Conservation (phyloP, 768 basidiomycete genomes). For the Trametopsis cervina region DNA sequence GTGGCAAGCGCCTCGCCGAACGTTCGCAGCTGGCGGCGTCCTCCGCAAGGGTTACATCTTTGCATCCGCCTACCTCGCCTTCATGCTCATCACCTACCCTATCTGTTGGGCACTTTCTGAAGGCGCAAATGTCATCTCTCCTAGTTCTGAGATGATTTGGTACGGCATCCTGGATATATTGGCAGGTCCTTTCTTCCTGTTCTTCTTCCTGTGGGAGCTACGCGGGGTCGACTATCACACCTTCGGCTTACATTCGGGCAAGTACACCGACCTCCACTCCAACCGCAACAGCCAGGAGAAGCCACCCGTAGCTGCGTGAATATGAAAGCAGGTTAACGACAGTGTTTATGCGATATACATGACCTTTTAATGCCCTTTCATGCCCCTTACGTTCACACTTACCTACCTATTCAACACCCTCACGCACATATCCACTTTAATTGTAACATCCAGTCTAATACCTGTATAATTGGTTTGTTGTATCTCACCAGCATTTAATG, state of each 20-base stretch:
- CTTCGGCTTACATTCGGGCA: slow-evolving; percentile 22
- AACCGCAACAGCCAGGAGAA: not conserved
- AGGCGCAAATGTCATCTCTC: slow-evolving; percentile 42
- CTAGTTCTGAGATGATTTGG: slow-evolving; percentile 46
- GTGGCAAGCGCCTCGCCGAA: slow-evolving; percentile 19
- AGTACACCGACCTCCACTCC: slow-evolving; percentile 18
- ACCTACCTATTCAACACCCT: too few relatives aligned
- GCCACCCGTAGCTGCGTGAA: not conserved
- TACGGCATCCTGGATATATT: slow-evolving; percentile 42
- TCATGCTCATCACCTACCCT: slow-evolving; percentile 53
- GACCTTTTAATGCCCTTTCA: too few relatives aligned
- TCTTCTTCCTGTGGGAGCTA: slow-evolving; percentile 24
- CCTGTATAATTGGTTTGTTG: too few relatives aligned
- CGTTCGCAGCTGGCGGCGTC: slow-evolving; percentile 19
- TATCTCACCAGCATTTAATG: too few relatives aligned
- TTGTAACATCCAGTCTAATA: too few relatives aligned
- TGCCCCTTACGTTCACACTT: too few relatives aligned
- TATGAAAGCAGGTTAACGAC: too few relatives aligned
- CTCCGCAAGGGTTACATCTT: slow-evolving; percentile 24
- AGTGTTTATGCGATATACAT: too few relatives aligned
- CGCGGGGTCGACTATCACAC: slow-evolving; percentile 21
- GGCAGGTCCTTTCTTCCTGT: slow-evolving; percentile 32
- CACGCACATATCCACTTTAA: too few relatives aligned
- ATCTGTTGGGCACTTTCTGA: slow-evolving; percentile 51
- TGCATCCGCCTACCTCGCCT: slow-evolving; percentile 39